Conservation (phyloP, 2,329 filamentous ascomycete genomes). For the Capronia epimyces region DNA sequence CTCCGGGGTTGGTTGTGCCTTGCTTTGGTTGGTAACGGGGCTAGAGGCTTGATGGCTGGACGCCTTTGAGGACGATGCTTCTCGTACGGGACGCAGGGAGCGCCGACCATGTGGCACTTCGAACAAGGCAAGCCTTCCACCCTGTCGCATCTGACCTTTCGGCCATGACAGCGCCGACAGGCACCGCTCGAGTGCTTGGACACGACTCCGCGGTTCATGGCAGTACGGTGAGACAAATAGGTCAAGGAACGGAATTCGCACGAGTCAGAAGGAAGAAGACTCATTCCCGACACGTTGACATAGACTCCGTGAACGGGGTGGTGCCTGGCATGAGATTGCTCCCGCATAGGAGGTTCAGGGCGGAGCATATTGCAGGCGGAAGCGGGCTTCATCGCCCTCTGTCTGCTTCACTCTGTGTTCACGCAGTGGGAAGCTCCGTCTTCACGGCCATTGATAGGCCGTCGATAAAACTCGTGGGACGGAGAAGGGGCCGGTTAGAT, state of each 20-base stretch:
- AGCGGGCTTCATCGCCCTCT: no score
- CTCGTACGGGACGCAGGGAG: not conserved
- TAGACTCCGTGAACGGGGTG: no score
- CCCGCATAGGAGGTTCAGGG: no score
- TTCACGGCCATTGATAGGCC: not conserved
- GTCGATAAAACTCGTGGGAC: not conserved
- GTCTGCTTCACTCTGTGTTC: no score
- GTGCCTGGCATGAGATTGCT: no score
- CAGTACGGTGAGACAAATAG: no score
- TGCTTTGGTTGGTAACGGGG: not conserved
- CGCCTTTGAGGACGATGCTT: not conserved
- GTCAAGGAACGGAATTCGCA: no score
- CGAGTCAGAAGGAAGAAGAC: no score
- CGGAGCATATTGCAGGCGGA: no score
- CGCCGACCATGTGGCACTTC: not conserved
- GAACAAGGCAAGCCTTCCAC: not conserved
- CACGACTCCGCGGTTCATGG: not conserved
- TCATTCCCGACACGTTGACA: no score
- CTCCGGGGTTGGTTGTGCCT: not conserved
- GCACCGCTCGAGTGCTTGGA: not conserved
- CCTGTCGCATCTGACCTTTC: not conserved
- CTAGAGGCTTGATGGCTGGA: not conserved
- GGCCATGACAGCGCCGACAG: not conserved
- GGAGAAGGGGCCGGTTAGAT: not conserved
- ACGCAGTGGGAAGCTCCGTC: no score